Conservation (phyloP, 2,329 filamentous ascomycete genomes). For the Penicillium polonicum region DNA sequence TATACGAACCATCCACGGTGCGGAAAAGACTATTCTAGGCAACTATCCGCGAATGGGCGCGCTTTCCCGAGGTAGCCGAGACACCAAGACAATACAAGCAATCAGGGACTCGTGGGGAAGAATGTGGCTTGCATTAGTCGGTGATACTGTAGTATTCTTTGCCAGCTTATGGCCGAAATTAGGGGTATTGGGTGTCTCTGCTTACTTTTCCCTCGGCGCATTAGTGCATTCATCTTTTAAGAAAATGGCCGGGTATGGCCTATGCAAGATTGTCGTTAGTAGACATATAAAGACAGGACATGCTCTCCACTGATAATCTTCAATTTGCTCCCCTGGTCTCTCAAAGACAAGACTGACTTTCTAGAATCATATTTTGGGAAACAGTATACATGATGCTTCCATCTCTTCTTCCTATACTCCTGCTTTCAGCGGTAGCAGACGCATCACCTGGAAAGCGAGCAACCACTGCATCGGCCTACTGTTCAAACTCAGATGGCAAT, state of each 20-base stretch:
- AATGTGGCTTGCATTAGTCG: background rate
- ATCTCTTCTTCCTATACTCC: background rate
- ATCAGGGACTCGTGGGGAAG: background rate
- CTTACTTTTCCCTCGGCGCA: background rate
- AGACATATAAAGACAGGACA: background rate
- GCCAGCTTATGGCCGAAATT: background rate
- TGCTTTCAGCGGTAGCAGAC: background rate
- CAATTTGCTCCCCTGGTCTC: background rate
- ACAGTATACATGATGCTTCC: background rate
- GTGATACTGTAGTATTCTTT: background rate
- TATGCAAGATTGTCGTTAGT: background rate
- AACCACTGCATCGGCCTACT: slow-evolving; percentile 24
- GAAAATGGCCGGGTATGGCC: background rate
- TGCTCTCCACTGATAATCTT: background rate
- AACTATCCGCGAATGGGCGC: background rate
- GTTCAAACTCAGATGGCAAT: slow-evolving; percentile 28
- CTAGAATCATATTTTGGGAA: background rate
- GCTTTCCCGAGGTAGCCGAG: too few species aligned
- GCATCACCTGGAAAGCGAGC: slow-evolving; percentile 19
- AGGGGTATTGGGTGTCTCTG: too few species aligned
- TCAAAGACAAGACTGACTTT: background rate
- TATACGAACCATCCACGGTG: background rate
- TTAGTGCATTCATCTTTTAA: background rate
- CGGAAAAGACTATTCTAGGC: background rate
- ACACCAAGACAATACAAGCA: background rate